Conservation (phyloP, 352 stramenopile genomes). For the Pythium sp. region DNA sequence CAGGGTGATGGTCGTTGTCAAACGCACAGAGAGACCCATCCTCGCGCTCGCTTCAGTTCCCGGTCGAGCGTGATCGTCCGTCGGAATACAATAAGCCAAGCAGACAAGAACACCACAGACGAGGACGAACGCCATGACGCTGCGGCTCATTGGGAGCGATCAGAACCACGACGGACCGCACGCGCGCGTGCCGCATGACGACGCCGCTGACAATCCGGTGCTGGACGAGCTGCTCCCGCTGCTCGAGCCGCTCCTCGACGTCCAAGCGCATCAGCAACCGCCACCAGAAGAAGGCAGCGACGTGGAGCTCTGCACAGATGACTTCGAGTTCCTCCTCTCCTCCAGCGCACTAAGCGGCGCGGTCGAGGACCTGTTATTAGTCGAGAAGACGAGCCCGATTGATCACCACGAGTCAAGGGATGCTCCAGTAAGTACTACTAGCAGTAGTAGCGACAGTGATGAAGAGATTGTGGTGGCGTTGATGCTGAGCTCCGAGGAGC, state of each 20-base stretch:
- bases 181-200: not conserved
- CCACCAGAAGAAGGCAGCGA: not conserved
- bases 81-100: not conserved
- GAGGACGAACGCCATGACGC: not conserved
- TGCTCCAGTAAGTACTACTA: too few species aligned
- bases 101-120: not conserved
- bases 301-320: not conserved
- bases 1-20: too few species aligned
- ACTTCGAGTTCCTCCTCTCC: not conserved
- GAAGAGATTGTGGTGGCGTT: not conserved
- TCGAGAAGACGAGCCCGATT: not conserved
- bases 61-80: not conserved
- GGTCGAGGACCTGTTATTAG: not conserved
- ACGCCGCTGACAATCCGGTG: not conserved
- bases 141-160: not conserved
- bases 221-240: not conserved
- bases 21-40: too few species aligned
- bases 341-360: not conserved
- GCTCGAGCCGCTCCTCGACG: not conserved
- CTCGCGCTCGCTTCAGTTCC: not conserved
- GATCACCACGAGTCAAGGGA: not conserved
- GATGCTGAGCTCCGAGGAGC: not conserved
- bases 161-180: not conserved
- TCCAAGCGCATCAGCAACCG: not conserved
- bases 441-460: not conserved